Percentiles rank a stretch among this genome's conserved stretches.
These are phyloP conservation scores for Phytophthora sp. DNA, from an alignment of 352 stramenopile species.

Conservation along the genomic window DNA sequence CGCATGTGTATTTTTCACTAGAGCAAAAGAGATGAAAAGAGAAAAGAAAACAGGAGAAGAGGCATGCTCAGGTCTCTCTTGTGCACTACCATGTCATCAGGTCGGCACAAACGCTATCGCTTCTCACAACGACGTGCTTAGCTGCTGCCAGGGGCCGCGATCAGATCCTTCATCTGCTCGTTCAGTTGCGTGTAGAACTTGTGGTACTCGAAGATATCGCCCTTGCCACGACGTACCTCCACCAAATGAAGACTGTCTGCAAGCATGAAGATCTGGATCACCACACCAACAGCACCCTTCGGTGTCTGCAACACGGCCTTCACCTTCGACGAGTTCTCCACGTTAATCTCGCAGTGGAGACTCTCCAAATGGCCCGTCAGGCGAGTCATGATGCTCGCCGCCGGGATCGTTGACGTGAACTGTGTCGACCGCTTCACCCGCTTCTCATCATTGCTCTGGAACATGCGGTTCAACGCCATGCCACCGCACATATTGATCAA, in stretches of 20 bases:
- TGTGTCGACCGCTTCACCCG: slow-evolving; percentile 86
- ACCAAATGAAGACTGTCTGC: slow-evolving; percentile 87
- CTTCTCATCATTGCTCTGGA: slow-evolving; percentile 89
- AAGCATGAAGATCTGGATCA: slow-evolving; percentile 92
- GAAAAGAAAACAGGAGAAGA: slow-evolving; percentile 14
- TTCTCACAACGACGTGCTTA: slow-evolving; percentile 20
- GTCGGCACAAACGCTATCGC: slow-evolving; percentile 27
- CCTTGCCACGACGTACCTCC: slow-evolving; percentile 89
- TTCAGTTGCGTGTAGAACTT: slow-evolving; percentile 92
- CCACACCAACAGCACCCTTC: slow-evolving; percentile 87
- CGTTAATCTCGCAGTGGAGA: slow-evolving; percentile 79
- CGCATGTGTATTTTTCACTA: slow-evolving; percentile 40
- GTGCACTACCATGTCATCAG: slow-evolving; percentile 13
- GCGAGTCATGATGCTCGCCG: slow-evolving; percentile 77
- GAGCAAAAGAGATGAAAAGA: slow-evolving; percentile 33
- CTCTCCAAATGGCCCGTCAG: slow-evolving; percentile 80
- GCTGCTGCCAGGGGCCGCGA: slow-evolving; percentile 41
- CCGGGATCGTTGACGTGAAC: slow-evolving; percentile 86
- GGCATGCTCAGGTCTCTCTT: not conserved
- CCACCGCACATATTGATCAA: slow-evolving; percentile 93
- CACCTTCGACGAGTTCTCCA: slow-evolving; percentile 83
- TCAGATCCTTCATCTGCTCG: slow-evolving; percentile 88
- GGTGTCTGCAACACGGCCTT: slow-evolving; percentile 86
- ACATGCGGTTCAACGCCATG: slow-evolving; percentile 91
- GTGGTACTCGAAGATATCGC: slow-evolving; percentile 92